phyloP scores from a whole-genome alignment of 192 early-diverging fungal species.

The Coemansia sp. region DNA sequence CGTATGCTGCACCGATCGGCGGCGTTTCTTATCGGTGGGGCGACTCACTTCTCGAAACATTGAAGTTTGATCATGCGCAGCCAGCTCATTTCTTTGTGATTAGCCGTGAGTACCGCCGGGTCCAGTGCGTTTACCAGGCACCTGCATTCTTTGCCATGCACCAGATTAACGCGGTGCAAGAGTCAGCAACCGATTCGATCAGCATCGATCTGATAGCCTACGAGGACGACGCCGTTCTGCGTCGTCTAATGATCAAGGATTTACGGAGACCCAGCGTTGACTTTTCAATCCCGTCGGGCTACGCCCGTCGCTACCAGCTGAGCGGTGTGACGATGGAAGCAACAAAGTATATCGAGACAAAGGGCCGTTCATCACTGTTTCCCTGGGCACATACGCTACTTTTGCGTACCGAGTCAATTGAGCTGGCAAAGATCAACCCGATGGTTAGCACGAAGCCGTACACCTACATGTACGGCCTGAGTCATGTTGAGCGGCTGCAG shows the following conservation, averaged over 20 bases:
- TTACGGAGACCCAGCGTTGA: slow-evolving; percentile 51
- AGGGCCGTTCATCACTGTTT: slow-evolving; percentile 11
- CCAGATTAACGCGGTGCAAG: slow-evolving; percentile 70
- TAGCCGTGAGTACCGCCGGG: slow-evolving; percentile 62
- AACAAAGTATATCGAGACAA: slow-evolving; percentile 47
- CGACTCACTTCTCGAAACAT: slow-evolving; percentile 67
- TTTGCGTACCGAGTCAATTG: slow-evolving; percentile 50
- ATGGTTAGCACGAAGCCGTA: slow-evolving; percentile 46
- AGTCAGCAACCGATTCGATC: slow-evolving; percentile 60
- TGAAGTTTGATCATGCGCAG: slow-evolving; percentile 59
- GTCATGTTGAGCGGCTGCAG: slow-evolving; percentile 41
- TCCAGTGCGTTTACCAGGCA: slow-evolving; percentile 66
- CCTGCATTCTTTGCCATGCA: slow-evolving; percentile 64
- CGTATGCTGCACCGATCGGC: slow-evolving; percentile 59
- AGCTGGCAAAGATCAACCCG: slow-evolving; percentile 56
- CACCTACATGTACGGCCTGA: slow-evolving; percentile 54
- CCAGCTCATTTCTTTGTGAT: slow-evolving; percentile 72
- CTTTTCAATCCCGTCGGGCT: slow-evolving; percentile 50
- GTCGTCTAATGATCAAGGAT: slow-evolving; percentile 56
- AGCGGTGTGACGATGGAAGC: slow-evolving; percentile 60
- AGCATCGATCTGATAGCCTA: slow-evolving; percentile 66
- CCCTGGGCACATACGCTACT: slow-evolving; percentile 34
- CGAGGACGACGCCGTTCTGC: slow-evolving; percentile 56
- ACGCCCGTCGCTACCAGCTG: slow-evolving; percentile 63
- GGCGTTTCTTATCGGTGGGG: slow-evolving; percentile 69